Base-by-base conservation (phyloP, 208 protist genomes). In the Acanthamoeba healyi region DNA sequence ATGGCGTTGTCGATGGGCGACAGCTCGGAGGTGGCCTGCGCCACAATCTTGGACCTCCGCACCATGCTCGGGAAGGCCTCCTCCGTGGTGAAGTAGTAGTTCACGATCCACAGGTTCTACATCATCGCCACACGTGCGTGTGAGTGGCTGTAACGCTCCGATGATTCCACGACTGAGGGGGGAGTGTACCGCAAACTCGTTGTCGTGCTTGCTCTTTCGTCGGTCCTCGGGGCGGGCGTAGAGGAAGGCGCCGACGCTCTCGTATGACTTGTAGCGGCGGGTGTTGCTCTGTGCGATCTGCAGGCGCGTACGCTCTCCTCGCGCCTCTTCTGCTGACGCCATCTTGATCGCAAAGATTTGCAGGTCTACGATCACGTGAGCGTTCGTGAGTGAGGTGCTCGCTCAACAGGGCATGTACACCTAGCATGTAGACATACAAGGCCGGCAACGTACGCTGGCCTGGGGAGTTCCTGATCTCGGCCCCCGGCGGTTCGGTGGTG, bases 81-180 rank as follows among this genome's bases (percentile, higher is more conserved):
- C 46, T 96, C 10, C 6, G 91, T 87, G 2, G 36, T 26, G 72
- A 77, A 96, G 40, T 95, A 94, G 29, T 93, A 56, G 74, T 96
- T 96, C 10, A n/a, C 63, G 29, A 96, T 87, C 95, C 95, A 96
- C 26, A 96, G 88, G 36, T 95, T 92, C 70, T 91, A n/a, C n/a
- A n/a, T n/a, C n/a, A n/a, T n/a, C n/a, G n/a, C n/a, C n/a, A n/a
- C n/a, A n/a, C n/a, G 87, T 74, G 94, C 56, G 49, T 94, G 79
- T 9, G 51, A 6, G 51, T 12, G 44, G 44, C 9, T 12, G 44
- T 49, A n/a, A 19, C 1, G 49, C 22, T 54, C 15, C 49, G 49
- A 22, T 54, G 49, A 54, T 10, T 0, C 49, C 49, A 51, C 10
- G 44, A 14, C 44, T 51, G 22, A 7, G 7, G 17, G 9, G 56